Percentiles rank a stretch among this genome's conserved stretches.
Conservation (phyloP, 441 rosid species). For the Populus hybrid region DNA sequence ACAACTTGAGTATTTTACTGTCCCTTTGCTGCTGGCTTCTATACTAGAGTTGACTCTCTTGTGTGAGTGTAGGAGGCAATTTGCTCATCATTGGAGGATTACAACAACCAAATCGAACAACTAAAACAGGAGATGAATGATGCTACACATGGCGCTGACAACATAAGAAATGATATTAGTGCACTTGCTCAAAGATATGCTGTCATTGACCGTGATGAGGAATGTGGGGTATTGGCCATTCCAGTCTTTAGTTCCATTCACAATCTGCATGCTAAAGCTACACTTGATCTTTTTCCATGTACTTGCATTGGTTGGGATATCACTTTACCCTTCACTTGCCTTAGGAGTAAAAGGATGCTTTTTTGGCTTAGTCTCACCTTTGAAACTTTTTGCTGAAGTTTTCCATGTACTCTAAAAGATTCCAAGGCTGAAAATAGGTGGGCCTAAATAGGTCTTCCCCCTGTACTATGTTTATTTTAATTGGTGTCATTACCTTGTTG, state of each 20-base stretch:
- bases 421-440: background rate
- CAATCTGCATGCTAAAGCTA: background rate
- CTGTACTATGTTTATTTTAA: background rate
- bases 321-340: background rate
- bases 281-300: background rate
- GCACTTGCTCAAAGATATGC: constrained; percentile 98
- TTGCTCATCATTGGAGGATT: constrained; percentile 96
- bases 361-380: constrained; percentile 13
- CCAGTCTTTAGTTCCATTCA: constrained; percentile 17
- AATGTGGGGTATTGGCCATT: constrained; percentile 84
- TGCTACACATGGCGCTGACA: constrained; percentile 99
- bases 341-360: constrained; percentile 10
- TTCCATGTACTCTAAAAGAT: background rate
- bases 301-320: background rate
- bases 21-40: background rate
- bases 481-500: background rate
- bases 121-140: constrained; percentile 98
- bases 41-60: constrained; percentile 8
- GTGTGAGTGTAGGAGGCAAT: constrained; percentile 76
- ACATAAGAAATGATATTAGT: constrained; percentile 94
- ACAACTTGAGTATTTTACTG: background rate
- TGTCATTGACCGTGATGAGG: constrained; percentile 85
- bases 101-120: constrained; percentile 92
- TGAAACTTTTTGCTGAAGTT: background rate
- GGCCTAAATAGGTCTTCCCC: background rate